Conservation (phyloP, 108 stramenopile genomes). For the Ochromonas danica region DNA sequence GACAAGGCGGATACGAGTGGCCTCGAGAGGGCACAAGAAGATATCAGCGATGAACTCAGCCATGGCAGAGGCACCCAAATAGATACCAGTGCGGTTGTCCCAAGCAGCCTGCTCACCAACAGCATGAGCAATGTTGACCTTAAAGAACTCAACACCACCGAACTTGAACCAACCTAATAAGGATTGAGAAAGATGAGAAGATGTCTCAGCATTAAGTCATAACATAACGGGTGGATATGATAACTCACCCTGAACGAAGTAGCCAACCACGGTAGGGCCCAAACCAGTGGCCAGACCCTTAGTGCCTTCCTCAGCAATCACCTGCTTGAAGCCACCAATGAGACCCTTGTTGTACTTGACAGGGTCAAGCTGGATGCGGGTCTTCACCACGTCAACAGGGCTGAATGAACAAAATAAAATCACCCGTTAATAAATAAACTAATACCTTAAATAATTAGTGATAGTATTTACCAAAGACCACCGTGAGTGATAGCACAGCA, state of each 20-base stretch:
- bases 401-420: conserved; percentile 45
- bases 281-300: conserved; percentile 92
- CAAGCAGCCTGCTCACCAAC: conserved; percentile 88
- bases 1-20: conserved; percentile 92
- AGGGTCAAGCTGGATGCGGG: conserved; percentile 86
- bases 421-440: not conserved
- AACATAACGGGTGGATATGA: not conserved
- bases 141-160: conserved; percentile 97
- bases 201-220: not conserved
- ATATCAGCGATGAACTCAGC: conserved; percentile 96
- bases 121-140: conserved; percentile 74
- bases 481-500: conserved; percentile 95
- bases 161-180: conserved; percentile 84
- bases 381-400: conserved; percentile 96
- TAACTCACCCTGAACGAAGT: conserved; percentile 95
- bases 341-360: conserved; percentile 81
- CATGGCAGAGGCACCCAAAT: conserved; percentile 80
- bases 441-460: not conserved
- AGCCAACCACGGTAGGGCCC: conserved; percentile 89
- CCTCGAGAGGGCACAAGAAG: conserved; percentile 96
- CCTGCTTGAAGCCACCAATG: conserved; percentile 73
- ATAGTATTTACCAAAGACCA: conserved; percentile 57
- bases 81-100: conserved; percentile 87
- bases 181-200: not conserved
- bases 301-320: conserved; percentile 86